Conservation (phyloP, 352 stramenopile species). For the Ophiocytium majus region DNA sequence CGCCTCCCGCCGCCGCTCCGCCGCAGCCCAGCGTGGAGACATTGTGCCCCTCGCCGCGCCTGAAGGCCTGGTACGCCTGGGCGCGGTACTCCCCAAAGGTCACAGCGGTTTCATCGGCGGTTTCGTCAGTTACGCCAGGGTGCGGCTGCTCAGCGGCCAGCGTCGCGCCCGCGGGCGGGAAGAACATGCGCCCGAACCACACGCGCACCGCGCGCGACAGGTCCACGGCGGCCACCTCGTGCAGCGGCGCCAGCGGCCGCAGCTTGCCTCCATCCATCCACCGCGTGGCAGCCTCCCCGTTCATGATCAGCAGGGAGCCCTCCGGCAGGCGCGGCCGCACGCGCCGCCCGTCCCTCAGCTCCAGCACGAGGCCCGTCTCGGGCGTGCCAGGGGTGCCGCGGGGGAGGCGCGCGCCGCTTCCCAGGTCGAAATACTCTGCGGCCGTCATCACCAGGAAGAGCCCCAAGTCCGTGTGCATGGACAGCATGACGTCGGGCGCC, state of each 20-base stretch:
- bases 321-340: neutral
- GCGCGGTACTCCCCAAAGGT: neutral
- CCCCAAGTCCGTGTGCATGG: neutral
- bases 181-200: neutral
- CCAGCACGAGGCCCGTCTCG: neutral
- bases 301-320: neutral
- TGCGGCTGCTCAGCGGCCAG: neutral
- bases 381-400: neutral
- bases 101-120: neutral
- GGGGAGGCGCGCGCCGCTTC: neutral
- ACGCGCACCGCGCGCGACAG: neutral
- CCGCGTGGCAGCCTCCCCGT: neutral
- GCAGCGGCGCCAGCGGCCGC: neutral
- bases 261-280: neutral
- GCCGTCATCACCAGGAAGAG: neutral
- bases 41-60: neutral
- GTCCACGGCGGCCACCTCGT: neutral
- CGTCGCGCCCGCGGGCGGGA: neutral
- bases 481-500: neutral
- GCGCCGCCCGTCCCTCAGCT: neutral
- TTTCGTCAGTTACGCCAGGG: neutral
- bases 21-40: neutral
- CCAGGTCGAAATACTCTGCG: neutral
- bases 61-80: neutral
- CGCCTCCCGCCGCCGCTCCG: too few species aligned